Conservation (phyloP, 495 filamentous ascomycete species). For the Chaetomium tenue region DNA sequence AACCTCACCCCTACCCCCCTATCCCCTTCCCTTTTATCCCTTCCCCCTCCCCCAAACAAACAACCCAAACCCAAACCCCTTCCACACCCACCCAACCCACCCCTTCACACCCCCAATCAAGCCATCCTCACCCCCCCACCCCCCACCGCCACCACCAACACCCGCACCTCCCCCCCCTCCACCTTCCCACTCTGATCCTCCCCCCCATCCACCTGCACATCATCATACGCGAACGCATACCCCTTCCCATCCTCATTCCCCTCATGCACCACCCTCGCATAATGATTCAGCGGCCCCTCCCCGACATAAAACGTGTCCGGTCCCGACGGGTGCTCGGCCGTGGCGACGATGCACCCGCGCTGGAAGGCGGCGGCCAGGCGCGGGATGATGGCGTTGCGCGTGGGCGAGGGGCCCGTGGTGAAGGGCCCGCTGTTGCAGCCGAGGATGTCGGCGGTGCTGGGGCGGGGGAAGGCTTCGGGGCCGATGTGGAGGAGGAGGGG, state of each 20-base stretch:
- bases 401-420: conserved; percentile 50
- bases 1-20: too few relatives aligned
- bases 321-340: conserved; percentile 52
- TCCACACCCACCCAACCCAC: neutral
- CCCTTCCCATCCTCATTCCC: conserved; percentile 64
- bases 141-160: conserved; percentile 67
- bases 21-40: too few relatives aligned
- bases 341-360: conserved; percentile 57
- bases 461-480: conserved; percentile 55
- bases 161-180: conserved; percentile 55
- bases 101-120: neutral
- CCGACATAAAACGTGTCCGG: conserved; percentile 53
- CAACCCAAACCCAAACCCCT: neutral
- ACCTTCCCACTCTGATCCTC: conserved; percentile 67
- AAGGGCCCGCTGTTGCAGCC: conserved; percentile 73
- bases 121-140: conserved; percentile 43
- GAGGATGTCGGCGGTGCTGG: conserved; percentile 65
- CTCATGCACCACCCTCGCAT: conserved; percentile 65
- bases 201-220: conserved; percentile 62
- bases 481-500: conserved; percentile 40
- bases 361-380: conserved; percentile 70
- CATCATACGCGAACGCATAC: conserved; percentile 80
- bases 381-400: conserved; percentile 60
- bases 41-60: too few relatives aligned
- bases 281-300: conserved; percentile 65